Percentiles rank a stretch among this genome's conserved stretches.
Evolutionary conservation across 1,139 yeast species (phyloP).

Genomic region (Sugiyamaella japonica): DNA sequence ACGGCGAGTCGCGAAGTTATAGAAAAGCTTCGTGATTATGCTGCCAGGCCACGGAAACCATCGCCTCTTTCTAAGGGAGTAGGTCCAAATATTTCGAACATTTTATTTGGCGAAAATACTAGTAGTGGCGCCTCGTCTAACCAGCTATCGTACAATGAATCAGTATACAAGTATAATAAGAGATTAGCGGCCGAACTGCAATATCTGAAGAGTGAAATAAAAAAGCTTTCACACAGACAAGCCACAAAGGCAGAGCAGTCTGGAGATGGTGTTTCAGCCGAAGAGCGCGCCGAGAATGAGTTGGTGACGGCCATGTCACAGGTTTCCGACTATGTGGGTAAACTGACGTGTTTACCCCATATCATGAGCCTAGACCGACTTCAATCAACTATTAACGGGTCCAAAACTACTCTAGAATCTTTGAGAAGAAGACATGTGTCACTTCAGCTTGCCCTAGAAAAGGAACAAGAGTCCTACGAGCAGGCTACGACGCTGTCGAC

Average conservation of each 20-base stretch:
- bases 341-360: constrained; percentile 22
- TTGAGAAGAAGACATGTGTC: constrained; percentile 19
- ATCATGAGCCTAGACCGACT: constrained; percentile 22
- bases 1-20: constrained; percentile 8
- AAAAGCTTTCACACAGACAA: background rate
- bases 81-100: background rate
- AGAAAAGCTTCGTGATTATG: background rate
- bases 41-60: background rate
- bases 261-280: background rate
- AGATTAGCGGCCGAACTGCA: constrained; percentile 12
- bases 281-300: background rate
- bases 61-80: background rate
- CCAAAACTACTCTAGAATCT: constrained; percentile 15
- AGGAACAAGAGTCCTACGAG: constrained; percentile 21
- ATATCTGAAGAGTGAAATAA: constrained; percentile 3
- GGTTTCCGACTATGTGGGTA: constrained; percentile 1
- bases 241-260: background rate
- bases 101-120: constrained; percentile 8
- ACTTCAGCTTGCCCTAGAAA: constrained; percentile 4
- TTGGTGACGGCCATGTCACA: background rate
- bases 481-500: constrained; percentile 20
- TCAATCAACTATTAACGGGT: constrained; percentile 20
- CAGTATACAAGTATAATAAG: constrained; percentile 9
- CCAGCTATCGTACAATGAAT: constrained; percentile 8
- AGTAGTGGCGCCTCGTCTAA: background rate